Conservation (phyloP, 208 protist genomes). For the Naegleria gruberi region DNA sequence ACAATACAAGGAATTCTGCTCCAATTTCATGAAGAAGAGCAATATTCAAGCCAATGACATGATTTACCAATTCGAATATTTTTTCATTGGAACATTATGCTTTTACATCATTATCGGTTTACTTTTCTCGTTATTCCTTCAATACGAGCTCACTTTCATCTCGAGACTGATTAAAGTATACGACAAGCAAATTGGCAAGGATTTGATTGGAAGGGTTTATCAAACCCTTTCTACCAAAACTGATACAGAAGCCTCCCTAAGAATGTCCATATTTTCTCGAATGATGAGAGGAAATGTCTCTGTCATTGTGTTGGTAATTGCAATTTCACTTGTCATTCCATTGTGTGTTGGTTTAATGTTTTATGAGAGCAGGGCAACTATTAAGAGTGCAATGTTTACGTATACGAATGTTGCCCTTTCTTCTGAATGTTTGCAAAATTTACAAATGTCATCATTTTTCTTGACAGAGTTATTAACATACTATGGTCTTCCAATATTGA, state of each 20-base stretch:
- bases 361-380: not conserved
- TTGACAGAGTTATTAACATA: not conserved
- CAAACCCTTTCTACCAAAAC: not conserved
- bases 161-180: not conserved
- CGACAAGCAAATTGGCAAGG: not conserved
- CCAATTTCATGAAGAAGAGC: not conserved
- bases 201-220: not conserved
- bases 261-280: not conserved
- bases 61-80: not conserved
- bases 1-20: not conserved
- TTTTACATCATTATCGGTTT: not conserved
- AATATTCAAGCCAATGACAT: not conserved
- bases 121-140: not conserved
- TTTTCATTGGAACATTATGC: not conserved
- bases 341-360: not conserved
- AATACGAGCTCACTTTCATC: not conserved
- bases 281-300: not conserved
- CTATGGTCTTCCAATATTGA: not conserved
- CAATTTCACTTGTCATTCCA: not conserved
- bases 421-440: not conserved
- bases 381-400: not conserved
- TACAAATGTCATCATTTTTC: not conserved
- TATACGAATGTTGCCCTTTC: not conserved
- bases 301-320: not conserved
- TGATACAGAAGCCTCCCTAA: not conserved